phyloP scores from a whole-genome alignment of 106 monocot genomes.

The Triglochin maritima region DNA sequence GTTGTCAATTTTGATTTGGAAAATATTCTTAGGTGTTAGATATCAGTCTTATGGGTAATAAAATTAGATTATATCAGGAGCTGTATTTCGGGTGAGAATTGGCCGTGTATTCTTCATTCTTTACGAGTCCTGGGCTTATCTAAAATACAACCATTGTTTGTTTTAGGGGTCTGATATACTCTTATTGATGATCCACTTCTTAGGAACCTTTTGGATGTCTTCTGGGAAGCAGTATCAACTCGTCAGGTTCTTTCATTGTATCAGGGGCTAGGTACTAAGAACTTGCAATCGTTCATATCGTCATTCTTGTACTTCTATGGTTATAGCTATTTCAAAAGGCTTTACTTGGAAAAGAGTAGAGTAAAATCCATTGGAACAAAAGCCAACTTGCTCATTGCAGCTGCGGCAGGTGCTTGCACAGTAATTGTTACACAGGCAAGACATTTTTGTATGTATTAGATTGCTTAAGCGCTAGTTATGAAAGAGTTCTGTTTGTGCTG shows the following conservation, averaged over 20 bases:
- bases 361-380: constrained; percentile 73
- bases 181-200: no score
- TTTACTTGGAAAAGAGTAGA: constrained; percentile 65
- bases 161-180: no score
- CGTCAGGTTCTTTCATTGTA: constrained; percentile 71
- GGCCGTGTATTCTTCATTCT: no score
- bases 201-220: constrained; percentile 87
- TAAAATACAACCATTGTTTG: no score
- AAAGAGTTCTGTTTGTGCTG: no score
- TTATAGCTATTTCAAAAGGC: constrained; percentile 90
- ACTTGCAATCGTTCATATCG: constrained; percentile 79
- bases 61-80: no score
- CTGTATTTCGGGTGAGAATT: no score
- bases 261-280: constrained; percentile 88
- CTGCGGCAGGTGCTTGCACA: constrained; percentile 93
- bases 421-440: constrained; percentile 66
- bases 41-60: no score
- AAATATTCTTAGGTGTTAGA: no score
- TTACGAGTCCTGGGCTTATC: no score
- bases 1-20: no score
- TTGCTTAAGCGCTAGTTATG: neutral
- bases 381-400: constrained; percentile 85
- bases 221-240: constrained; percentile 73
- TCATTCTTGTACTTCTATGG: constrained; percentile 96
- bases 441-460: neutral